phyloP scores from a whole-genome alignment of 2,329 filamentous ascomycete genomes.

The Tothia fuscella region DNA sequence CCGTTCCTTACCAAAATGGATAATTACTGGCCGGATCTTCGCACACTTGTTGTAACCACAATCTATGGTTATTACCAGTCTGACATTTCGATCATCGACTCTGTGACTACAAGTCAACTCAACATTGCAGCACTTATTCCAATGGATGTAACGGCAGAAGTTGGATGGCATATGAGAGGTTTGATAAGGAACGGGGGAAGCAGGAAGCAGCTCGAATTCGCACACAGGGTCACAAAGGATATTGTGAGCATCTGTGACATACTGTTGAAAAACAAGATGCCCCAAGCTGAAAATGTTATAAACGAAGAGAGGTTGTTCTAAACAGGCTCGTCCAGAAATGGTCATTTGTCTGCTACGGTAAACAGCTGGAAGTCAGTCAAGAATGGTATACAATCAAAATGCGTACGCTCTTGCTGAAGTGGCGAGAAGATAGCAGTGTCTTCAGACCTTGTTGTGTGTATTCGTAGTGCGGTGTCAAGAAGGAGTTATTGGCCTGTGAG shows the following conservation, averaged over 20 bases:
- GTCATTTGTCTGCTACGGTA: too few species aligned
- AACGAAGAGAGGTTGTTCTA: neutral
- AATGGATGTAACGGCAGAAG: conserved; percentile 1
- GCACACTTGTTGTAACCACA: neutral
- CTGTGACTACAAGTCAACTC: conserved; percentile 3
- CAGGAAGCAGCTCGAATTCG: neutral
- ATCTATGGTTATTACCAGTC: conserved; percentile 7
- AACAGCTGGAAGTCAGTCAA: too few species aligned
- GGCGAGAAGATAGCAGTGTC: too few species aligned
- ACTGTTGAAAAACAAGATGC: neutral
- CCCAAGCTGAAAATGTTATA: neutral
- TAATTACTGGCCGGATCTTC: neutral
- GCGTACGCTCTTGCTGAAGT: too few species aligned
- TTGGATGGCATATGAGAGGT: conserved; percentile 6
- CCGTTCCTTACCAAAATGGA: conserved; percentile 4
- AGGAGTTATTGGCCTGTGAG: too few species aligned
- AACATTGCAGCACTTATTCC: conserved; percentile 4
- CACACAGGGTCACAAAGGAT: neutral
- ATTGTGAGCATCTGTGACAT: neutral
- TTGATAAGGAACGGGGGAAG: conserved; percentile 4
- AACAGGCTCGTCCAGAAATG: too few species aligned
- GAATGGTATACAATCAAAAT: too few species aligned
- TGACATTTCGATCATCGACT: conserved; percentile 2
- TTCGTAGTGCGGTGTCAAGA: too few species aligned
- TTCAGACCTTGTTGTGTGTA: too few species aligned